Conservation (phyloP, 1,139 yeast species). For the Protomyces inundatus region DNA sequence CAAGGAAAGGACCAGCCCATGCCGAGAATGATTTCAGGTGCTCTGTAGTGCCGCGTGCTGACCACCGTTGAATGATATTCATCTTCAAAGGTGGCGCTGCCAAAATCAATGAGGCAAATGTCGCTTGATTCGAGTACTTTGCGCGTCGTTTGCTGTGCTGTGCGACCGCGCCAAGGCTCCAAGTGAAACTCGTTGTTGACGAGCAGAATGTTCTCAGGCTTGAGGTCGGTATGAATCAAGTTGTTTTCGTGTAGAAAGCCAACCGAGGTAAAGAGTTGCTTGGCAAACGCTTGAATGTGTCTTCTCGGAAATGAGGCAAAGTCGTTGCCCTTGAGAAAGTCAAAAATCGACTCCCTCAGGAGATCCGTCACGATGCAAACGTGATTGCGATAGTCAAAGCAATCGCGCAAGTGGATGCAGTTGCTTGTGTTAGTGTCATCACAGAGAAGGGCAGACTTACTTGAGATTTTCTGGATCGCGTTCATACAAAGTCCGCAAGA, state of each 20-base stretch:
- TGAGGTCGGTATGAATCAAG: conserved; percentile 87
- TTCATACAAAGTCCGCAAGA: conserved; percentile 69
- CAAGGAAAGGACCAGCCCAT: conserved; percentile 92
- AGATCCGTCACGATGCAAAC: conserved; percentile 90
- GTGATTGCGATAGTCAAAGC: conserved; percentile 89
- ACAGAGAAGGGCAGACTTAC: conserved; percentile 28
- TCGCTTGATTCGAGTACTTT: conserved; percentile 68
- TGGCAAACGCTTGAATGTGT: conserved; percentile 83
- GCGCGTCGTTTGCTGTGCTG: conserved; percentile 30
- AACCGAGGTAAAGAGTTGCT: conserved; percentile 78
- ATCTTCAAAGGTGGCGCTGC: conserved; percentile 87
- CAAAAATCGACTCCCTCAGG: conserved; percentile 77
- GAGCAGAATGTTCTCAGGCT: conserved; percentile 87
- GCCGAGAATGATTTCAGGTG: conserved; percentile 93
- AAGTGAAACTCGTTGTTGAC: conserved; percentile 37
- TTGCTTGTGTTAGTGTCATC: conserved; percentile 3
- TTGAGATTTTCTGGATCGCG: conserved; percentile 59
- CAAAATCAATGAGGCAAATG: conserved; percentile 90
- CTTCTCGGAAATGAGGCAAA: conserved; percentile 68
- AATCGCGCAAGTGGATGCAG: conserved; percentile 70
- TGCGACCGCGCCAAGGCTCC: conserved; percentile 10
- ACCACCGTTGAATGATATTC: conserved; percentile 91
- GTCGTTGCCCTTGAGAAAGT: conserved; percentile 67
- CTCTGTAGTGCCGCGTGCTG: conserved; percentile 88
- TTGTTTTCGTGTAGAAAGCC: conserved; percentile 84